A percentile compares a stretch with the other conserved stretches of the same genome.
Conservation (phyloP, 306 rosid species). For the Fagus sylvatica region DNA sequence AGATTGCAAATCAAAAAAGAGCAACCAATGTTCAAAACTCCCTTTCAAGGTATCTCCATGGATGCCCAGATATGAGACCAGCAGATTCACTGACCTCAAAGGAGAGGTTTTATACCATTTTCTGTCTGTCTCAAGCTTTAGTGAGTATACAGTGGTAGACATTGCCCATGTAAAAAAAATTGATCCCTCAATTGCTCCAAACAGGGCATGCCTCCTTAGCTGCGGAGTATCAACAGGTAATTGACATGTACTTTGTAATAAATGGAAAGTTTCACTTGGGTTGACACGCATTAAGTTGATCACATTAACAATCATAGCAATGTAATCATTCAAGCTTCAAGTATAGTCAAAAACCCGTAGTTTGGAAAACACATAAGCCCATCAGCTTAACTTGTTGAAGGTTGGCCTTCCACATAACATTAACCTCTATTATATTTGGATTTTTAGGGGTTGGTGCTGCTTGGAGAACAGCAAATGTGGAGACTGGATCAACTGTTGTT, state of each 20-base stretch:
- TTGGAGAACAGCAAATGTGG: slow-evolving; percentile 82
- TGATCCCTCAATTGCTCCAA: slow-evolving; percentile 54
- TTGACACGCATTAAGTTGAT: neutral
- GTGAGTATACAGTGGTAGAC: slow-evolving; percentile 74
- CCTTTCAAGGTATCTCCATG: slow-evolving; percentile 57
- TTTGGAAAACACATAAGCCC: neutral
- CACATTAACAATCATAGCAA: neutral
- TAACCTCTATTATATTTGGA: neutral
- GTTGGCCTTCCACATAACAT: neutral
- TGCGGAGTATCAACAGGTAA: slow-evolving; percentile 89
- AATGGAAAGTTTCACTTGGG: neutral
- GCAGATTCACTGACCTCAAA: slow-evolving; percentile 71
- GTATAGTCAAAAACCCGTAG: neutral
- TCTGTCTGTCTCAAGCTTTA: slow-evolving; percentile 72
- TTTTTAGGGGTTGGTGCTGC: slow-evolving; percentile 88
- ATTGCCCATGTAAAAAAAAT: slow-evolving; percentile 63
- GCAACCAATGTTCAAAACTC: slow-evolving; percentile 67
- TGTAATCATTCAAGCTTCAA: neutral
- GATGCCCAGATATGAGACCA: slow-evolving; percentile 58
- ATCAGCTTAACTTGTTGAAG: neutral
- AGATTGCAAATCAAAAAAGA: slow-evolving; percentile 70
- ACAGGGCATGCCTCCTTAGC: slow-evolving; percentile 70
- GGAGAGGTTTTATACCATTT: slow-evolving; percentile 70
- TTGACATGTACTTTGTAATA: neutral
- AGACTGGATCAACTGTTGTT: slow-evolving; percentile 73